A percentile compares a stretch with the other conserved stretches of the same genome.
Evolutionary conservation across 2,329 filamentous ascomycete genomes (phyloP).

Genomic region (Cladophialophora immunda): DNA sequence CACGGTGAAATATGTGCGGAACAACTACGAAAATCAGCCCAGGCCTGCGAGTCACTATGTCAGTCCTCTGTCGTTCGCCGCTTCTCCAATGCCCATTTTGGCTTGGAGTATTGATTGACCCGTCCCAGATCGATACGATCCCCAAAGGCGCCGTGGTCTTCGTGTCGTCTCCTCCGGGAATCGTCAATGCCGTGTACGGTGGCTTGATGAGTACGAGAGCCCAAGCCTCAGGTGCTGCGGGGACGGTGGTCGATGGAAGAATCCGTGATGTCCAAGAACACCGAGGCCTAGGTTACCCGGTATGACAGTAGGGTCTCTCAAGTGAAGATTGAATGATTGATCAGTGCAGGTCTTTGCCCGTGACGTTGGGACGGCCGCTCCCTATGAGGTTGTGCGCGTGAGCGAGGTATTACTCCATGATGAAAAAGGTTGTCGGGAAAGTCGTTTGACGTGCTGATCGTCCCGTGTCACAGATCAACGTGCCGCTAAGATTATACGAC

Average conservation of each 20-base stretch:
- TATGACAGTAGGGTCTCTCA: not conserved
- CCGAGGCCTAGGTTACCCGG: slow-evolving; percentile 41
- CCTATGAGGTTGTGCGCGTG: slow-evolving; percentile 7
- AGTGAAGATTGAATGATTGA: not conserved
- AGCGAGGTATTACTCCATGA: slow-evolving; percentile 46
- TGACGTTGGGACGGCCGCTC: slow-evolving; percentile 9
- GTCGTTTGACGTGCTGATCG: no score
- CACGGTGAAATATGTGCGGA: slow-evolving; percentile 47
- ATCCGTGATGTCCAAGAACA: slow-evolving; percentile 50
- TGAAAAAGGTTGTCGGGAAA: no score
- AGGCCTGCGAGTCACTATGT: slow-evolving; percentile 46
- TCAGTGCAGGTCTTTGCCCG: slow-evolving; percentile 11
- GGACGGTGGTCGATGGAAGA: slow-evolving; percentile 52
- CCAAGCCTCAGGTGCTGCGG: slow-evolving; percentile 48
- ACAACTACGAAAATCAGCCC: slow-evolving; percentile 46
- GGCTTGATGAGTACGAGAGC: slow-evolving; percentile 63
- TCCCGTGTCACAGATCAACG: slow-evolving; percentile 2
- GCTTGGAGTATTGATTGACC: not conserved
- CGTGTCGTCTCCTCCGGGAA: slow-evolving; percentile 47
- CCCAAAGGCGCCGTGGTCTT: slow-evolving; percentile 48
- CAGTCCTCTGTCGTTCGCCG: slow-evolving; percentile 30
- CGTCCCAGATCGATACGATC: slow-evolving; percentile 54
- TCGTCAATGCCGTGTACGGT: slow-evolving; percentile 57
- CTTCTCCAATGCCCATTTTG: not conserved
- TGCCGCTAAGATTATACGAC: slow-evolving; percentile 39